Conservation (phyloP, 1,139 yeast genomes). For the Diutina catenulata region DNA sequence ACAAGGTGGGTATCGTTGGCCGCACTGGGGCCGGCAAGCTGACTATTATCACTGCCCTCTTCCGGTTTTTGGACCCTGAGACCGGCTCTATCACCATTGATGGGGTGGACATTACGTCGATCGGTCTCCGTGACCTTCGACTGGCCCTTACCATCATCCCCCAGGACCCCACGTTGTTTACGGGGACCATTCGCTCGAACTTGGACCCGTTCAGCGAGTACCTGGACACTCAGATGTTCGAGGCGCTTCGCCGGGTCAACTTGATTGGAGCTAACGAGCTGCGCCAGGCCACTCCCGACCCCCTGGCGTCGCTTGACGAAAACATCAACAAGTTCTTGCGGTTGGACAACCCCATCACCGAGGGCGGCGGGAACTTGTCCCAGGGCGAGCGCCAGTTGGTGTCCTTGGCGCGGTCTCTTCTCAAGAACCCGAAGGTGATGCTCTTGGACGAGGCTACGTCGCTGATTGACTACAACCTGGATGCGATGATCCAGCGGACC, state of each 20-base stretch:
- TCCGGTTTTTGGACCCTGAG: conserved; percentile 25
- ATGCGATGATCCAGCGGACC: conserved; percentile 80
- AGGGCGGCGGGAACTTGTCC: conserved; percentile 85
- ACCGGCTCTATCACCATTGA: conserved; percentile 32
- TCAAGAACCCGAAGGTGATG: conserved; percentile 76
- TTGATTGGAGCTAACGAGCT: too few species aligned
- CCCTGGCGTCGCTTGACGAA: too few species aligned
- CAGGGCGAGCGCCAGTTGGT: conserved; percentile 94
- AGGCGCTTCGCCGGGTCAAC: conserved; percentile 7
- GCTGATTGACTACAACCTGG: conserved; percentile 88
- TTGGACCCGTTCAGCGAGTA: background rate
- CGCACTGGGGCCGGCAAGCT: conserved; percentile 34
- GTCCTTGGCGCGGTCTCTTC: conserved; percentile 82
- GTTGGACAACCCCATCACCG: conserved; percentile 56
- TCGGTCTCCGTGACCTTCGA: too few species aligned
- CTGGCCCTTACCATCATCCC: background rate
- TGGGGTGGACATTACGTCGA: conserved; percentile 29
- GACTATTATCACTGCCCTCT: conserved; percentile 25
- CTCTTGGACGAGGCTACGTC: conserved; percentile 94
- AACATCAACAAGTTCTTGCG: conserved; percentile 72
- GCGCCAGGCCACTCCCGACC: too few species aligned
- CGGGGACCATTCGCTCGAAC: background rate
- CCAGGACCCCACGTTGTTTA: background rate
- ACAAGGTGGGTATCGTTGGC: conserved; percentile 30
- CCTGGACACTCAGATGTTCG: conserved; percentile 6